Percentiles rank a stretch among this genome's conserved stretches.
These are phyloP conservation scores for Filosporella fistucella DNA, from an alignment of 495 filamentous ascomycete genomes.

Conservation along the genomic window DNA sequence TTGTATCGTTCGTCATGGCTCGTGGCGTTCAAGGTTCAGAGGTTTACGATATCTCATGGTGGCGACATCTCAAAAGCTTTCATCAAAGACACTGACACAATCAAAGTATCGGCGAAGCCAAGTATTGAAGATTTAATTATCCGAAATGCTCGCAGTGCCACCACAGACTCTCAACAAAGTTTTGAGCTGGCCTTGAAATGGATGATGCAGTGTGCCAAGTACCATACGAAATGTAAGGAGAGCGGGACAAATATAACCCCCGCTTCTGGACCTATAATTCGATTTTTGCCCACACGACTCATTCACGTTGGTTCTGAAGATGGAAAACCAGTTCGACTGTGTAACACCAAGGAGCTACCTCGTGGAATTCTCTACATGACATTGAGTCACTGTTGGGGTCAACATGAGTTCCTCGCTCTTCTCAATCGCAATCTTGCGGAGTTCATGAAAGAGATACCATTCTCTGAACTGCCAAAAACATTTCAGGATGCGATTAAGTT, in stretches of 20 bases:
- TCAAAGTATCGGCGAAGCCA: too few species aligned
- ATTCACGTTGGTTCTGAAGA: background rate
- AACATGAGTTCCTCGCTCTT: background rate
- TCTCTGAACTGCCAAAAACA: slow-evolving; percentile 6
- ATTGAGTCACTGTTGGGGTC: slow-evolving; percentile 20
- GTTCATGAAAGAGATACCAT: background rate
- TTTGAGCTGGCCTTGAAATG: background rate
- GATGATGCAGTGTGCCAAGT: background rate
- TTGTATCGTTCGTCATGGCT: too few species aligned
- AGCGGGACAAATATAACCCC: too few species aligned
- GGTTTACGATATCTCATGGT: too few species aligned
- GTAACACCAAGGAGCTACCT: background rate
- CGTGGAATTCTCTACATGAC: background rate
- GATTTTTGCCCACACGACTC: slow-evolving; percentile 1
- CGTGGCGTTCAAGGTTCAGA: too few species aligned
- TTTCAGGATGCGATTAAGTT: slow-evolving; percentile 17
- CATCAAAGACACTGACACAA: too few species aligned
- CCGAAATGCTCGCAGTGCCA: too few species aligned
- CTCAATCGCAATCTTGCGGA: background rate
- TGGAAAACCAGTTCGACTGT: background rate
- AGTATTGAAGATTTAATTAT: too few species aligned
- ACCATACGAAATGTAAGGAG: background rate
- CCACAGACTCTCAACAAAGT: background rate
- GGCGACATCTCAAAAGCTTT: too few species aligned
- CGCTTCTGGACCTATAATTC: background rate